Base-by-base conservation (phyloP, 345 rosid genomes). In the Rhizophora mangle region DNA sequence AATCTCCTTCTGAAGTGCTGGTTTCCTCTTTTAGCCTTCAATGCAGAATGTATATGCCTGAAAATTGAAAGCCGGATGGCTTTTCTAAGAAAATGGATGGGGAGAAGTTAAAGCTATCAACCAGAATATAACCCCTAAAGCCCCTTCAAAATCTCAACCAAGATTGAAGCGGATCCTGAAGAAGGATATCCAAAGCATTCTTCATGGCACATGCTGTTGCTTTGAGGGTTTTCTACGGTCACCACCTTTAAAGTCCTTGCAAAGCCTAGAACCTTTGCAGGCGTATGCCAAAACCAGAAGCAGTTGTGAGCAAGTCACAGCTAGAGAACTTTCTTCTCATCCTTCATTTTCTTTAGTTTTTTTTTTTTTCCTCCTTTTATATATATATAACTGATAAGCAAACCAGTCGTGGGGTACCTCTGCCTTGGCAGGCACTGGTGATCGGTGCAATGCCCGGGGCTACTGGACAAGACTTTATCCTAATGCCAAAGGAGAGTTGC, bases 401-500 rank as follows among this genome's bases (percentile, higher is more conserved):
- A 65, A 70, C 46, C 77, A 78, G 82, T 80, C 6, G 49, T 31
- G 78, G 81, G 82, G 84, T 75, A 21, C 56, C 73, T 82, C 82
- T 76, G 24, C 7, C 43, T 80, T 80, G 84, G 85, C 85, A 78
- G 31, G 72, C 53, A 53, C 72, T 65, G 49, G 58, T 13, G 69
- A 60, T 55, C 31, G 46, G 2, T 66, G 8, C 39, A 46, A 27
- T 6, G 51, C 16, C 19, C 0, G 49, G 49, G 49, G 16, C 19
- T 43, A 13, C 49, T 43, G 18, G 16, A 43, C 49, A 43, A 3
- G 16, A 65, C 6, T 20, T 67, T 36, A 60, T 59, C 67, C 67
- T 39, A 54, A 29, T 61, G 87, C 84, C 87, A 84, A 84, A 79
- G 83, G 82, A 82, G 81, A 82, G 85, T 74, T 81, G 81, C 81